These are phyloP conservation scores for Ophiostoma quercus DNA, from an alignment of 2,329 filamentous ascomycete species.

Conservation along the genomic window DNA sequence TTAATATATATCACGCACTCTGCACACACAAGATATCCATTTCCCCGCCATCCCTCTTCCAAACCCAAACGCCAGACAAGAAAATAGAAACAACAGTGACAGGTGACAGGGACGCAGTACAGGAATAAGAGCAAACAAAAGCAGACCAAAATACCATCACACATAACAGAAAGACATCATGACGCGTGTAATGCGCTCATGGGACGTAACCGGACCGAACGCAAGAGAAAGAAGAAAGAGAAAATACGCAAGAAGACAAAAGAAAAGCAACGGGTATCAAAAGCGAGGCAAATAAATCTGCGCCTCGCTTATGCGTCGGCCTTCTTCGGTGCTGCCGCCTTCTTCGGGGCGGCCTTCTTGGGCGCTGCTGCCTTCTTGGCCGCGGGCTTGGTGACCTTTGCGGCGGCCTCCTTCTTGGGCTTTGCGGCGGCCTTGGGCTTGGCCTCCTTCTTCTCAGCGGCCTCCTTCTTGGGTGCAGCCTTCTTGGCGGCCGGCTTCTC, in stretches of 20 bases:
- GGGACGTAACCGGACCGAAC: conserved; percentile 23
- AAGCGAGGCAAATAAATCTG: conserved; percentile 12
- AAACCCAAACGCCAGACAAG: conserved; percentile 24
- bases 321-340: conserved; percentile 36
- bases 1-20: conserved; percentile 24
- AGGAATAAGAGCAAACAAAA: conserved; percentile 3
- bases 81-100: conserved; percentile 12
- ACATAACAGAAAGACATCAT: conserved; percentile 25
- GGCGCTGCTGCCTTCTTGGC: conserved; percentile 45
- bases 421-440: conserved; percentile 28
- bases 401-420: conserved; percentile 44
- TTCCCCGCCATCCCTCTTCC: conserved; percentile 26
- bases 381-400: conserved; percentile 41
- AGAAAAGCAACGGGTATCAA: conserved; percentile 24
- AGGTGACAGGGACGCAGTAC: conserved; percentile 1
- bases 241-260: conserved; percentile 2
- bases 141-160: conserved; percentile 25
- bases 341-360: conserved; percentile 45
- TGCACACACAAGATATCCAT: conserved; percentile 20
- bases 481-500: conserved; percentile 34
- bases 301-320: conserved; percentile 21
- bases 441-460: conserved; percentile 32
- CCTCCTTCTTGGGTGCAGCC: conserved; percentile 34
- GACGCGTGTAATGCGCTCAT: conserved; percentile 20
- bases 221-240: conserved; percentile 28